phyloP scores from a whole-genome alignment of 1,284 basidiomycete species.

The Megacollybia platyphylla region DNA sequence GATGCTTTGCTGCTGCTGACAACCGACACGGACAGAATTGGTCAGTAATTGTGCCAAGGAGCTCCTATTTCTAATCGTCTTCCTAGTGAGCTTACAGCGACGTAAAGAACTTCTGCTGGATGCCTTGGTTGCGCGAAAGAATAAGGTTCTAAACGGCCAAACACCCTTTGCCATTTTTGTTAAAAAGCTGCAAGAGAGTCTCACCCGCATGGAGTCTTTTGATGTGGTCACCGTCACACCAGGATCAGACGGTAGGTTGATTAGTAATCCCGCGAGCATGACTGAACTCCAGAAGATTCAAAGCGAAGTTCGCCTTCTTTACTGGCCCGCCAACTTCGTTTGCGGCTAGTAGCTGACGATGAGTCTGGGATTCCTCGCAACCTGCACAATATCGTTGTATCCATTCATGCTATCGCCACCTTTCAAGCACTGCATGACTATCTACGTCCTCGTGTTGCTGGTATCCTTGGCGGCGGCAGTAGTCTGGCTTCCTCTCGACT shows the following conservation, averaged over 20 bases:
- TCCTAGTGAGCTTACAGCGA: conserved; percentile 38
- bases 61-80: conserved; percentile 5
- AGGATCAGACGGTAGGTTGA: conserved; percentile 53
- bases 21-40: conserved; percentile 46
- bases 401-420: conserved; percentile 93
- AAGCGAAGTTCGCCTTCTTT: conserved; percentile 78
- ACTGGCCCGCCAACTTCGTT: conserved; percentile 77
- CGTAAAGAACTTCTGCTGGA: conserved; percentile 69
- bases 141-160: conserved; percentile 30
- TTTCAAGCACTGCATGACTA: conserved; percentile 94
- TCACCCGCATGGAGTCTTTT: conserved; percentile 89
- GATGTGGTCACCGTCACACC: conserved; percentile 83
- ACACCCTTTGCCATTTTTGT: conserved; percentile 74
- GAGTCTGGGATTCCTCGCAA: conserved; percentile 78
- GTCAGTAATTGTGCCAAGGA: conserved; percentile 22
- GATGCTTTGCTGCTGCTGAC: conserved; percentile 80
- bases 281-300: conserved; percentile 39
- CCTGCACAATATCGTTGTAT: conserved; percentile 83
- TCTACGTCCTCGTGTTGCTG: conserved; percentile 81
- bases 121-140: conserved; percentile 49
- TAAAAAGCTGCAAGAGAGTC: conserved; percentile 87
- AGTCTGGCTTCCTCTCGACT: conserved; percentile 41
- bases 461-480: conserved; percentile 36
- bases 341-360: conserved; percentile 80
- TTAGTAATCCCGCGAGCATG: conserved; percentile 3